Evolutionary conservation across 1,139 yeast species (phyloP), one percentile per base, ranked within the genome.

Genomic region (Meyerozyma athensensis): DNA sequence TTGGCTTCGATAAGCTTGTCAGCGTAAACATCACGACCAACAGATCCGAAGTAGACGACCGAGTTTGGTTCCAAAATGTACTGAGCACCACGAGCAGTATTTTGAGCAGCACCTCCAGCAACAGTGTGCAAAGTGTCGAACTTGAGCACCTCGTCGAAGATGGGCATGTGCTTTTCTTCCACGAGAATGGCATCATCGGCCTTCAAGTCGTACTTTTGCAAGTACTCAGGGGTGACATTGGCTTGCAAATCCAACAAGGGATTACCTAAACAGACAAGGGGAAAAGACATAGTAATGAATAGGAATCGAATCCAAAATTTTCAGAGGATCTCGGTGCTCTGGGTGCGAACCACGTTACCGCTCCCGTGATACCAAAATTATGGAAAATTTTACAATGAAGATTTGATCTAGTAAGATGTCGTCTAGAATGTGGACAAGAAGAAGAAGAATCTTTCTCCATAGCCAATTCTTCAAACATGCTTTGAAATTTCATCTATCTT

Each of bases 41-140:
- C 98, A 39, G 96, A 82, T 38, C 99, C 99, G 58, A 92, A 89
- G 74, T 94, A 92, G 39, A 83, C 85, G 37, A 92, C 98, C 22
- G 94, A 81, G 53, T 80, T 65, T 35, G 72, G 66, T 43, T 97
- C 96, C 41, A 94, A 74, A 46, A 87, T 68, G 68, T 87, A 90
- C 59, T 92, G 97, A 38, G 97, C 97, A 58, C 96, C 99, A 70
- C 99, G 81, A 43, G 98, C 97, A 46, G 98, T 82, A 72, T 92
- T 92, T 71, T 92, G 99, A 43, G 97, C 98, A 52, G 99, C 98
- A 61, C 99, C 99, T 52, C 99, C 99, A 44, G 99, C 98, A 52
- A 92, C 79, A 47, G 81, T 68, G 56, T 79, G 77, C 49, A 86
- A 81, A 45, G 73, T 78, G 32, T 76, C 70, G 59, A 70, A 68